Evolutionary conservation across 306 rosid species (phyloP), one percentile per base, ranked within the genome.

Genomic region (Arachis hypogaea): DNA sequence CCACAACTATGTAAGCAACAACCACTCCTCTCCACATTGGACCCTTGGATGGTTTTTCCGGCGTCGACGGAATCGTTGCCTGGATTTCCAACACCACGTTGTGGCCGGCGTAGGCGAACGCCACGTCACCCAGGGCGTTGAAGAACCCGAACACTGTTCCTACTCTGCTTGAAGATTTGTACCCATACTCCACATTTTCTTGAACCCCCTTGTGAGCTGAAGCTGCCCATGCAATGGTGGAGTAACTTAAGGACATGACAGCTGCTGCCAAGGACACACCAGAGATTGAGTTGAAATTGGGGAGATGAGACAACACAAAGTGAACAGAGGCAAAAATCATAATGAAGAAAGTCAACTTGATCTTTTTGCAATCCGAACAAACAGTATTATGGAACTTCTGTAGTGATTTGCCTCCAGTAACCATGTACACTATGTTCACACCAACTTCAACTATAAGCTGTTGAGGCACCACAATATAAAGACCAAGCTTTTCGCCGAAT

Each of bases 21-120:
- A 89, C 1, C 6, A 87, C 90, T 33, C 93, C 97, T 75, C 66
- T 81, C 96, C 97, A 89, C 96, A 92, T 92, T 18, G 92, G 88
- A 33, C 82, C 79, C 75, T 92, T 92, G 3, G 97, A 89, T 29
- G 93, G 96, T 62, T 82, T 89, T 59, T 83, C 93, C 0, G 93
- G 92, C 5, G 89, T 84, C 4, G 97, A 89, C 8, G 97, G 97
- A 50, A 89, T 84, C n/a, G 96, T 89, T 70, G 96, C 96, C 69
- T 92, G 97, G 65, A 92, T 92, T 80, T 92, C 97, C 60, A 92
- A 28, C 43, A 83, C 97, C 66, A 92, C 96, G 12, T 89, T 89
- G 78, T 89, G 96, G 29, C 93, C 96, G 1, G 97, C 91, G 40
- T 83, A 92, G 5, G 97, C 97, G 61, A 89, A 91, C 28, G 93